Conservation (phyloP, 768 basidiomycete species). For the Psilocybe cyanescens region DNA sequence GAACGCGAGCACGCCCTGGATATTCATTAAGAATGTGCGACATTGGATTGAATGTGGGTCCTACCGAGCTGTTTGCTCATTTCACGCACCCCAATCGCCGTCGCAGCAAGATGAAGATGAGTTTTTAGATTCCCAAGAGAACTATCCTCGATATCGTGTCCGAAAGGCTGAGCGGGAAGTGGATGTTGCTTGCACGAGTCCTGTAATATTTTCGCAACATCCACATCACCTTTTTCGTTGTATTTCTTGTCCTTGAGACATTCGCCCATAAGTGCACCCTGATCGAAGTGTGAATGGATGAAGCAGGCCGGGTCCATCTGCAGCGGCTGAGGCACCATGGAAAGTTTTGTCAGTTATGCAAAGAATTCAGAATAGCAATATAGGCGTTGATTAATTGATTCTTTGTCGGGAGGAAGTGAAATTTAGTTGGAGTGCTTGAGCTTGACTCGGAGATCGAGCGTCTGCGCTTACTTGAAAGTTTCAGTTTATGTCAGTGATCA, state of each 20-base stretch:
- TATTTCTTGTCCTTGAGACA: conserved; percentile 61
- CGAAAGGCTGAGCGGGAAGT: conserved; percentile 16
- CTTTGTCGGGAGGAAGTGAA: too few relatives aligned
- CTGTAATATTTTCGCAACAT: conserved; percentile 54
- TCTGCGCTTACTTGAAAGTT: too few relatives aligned
- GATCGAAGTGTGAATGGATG: conserved; percentile 90
- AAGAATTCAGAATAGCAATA: too few relatives aligned
- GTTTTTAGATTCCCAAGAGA: conserved; percentile 81
- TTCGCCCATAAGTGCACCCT: conserved; percentile 74
- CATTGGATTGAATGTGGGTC: conserved; percentile 21
- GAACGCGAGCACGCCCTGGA: conserved; percentile 88
- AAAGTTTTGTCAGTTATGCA: too few relatives aligned
- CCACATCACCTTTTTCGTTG: conserved; percentile 42
- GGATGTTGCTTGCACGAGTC: conserved; percentile 15
- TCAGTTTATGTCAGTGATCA: too few relatives aligned
- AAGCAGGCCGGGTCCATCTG: conserved; percentile 79
- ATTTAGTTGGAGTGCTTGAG: too few relatives aligned
- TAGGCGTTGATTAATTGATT: too few relatives aligned
- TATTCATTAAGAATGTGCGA: neutral
- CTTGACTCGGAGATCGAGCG: too few relatives aligned
- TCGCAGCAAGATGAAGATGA: conserved; percentile 81
- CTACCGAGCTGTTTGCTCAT: conserved; percentile 98
- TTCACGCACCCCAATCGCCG: conserved; percentile 96
- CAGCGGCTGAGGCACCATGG: too few relatives aligned
- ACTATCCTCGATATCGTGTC: conserved; percentile 51